These are phyloP conservation scores for Solanum chacoense DNA, from an alignment of 305 asterid genomes.

Conservation along the genomic window DNA sequence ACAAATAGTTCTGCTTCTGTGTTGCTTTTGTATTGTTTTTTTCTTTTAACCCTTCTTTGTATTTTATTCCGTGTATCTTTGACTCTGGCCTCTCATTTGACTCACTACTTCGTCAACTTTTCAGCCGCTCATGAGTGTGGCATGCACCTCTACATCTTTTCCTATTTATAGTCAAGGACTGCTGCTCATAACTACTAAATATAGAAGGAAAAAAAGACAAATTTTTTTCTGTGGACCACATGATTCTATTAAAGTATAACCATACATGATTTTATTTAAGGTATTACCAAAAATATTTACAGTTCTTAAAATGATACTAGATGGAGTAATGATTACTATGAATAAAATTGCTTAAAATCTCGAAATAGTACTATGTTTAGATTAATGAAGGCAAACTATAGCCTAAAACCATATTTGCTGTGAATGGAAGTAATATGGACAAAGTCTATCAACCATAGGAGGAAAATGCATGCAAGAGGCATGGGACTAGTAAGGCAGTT, in stretches of 20 bases:
- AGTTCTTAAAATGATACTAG: background rate
- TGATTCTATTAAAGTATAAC: background rate
- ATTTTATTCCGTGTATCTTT: background rate
- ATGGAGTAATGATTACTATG: background rate
- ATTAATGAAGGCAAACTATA: background rate
- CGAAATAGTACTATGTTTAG: background rate
- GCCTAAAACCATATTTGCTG: background rate
- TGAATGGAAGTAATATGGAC: background rate
- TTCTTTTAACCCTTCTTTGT: background rate
- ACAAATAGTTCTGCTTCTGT: background rate
- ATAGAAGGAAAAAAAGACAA: background rate
- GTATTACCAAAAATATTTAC: background rate
- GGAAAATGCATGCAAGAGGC: background rate
- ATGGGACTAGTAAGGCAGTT: background rate
- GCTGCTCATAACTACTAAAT: background rate
- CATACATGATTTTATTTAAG: background rate
- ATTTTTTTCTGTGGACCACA: background rate
- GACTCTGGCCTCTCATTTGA: background rate
- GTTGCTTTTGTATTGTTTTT: background rate
- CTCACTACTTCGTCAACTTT: background rate
- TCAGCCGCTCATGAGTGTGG: background rate
- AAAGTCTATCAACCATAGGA: background rate
- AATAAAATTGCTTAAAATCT: background rate
- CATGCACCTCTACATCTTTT: background rate
- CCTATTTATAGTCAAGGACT: background rate